These are phyloP conservation scores for Diaporthe ampelina DNA, from an alignment of 2,329 filamentous ascomycete genomes.

Conservation along the genomic window DNA sequence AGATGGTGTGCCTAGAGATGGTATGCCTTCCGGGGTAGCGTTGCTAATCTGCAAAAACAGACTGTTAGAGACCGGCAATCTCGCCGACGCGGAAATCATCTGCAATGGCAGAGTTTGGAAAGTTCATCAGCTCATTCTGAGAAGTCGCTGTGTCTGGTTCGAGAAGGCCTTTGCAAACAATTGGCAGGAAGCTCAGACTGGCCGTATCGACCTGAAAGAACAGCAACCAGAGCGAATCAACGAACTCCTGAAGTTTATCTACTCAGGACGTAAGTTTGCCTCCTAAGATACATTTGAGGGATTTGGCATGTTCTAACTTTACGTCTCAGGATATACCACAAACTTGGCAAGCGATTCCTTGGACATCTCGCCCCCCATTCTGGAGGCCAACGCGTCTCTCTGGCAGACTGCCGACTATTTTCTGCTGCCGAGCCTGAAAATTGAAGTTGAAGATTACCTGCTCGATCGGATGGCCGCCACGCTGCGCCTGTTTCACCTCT, in stretches of 20 bases:
- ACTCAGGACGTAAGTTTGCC: not conserved
- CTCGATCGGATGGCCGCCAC: not conserved
- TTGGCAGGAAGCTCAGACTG: conserved; percentile 7
- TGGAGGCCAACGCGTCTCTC: not conserved
- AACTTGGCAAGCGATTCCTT: not conserved
- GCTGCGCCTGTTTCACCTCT: not conserved
- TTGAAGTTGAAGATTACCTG: not conserved
- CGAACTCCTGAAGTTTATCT: not conserved
- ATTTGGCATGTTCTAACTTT: not conserved
- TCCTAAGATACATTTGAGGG: too few relatives aligned
- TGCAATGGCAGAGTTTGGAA: not conserved
- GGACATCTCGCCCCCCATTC: not conserved
- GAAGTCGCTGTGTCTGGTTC: conserved; percentile 5
- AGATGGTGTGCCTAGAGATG: too few relatives aligned
- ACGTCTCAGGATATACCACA: not conserved
- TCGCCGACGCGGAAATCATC: conserved; percentile 10
- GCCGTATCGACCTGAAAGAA: conserved; percentile 1
- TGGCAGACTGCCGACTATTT: conserved; percentile 25
- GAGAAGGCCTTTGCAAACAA: not conserved
- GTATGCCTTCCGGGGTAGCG: too few relatives aligned
- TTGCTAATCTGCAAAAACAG: too few relatives aligned
- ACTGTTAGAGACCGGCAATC: not conserved
- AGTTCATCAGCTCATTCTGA: not conserved
- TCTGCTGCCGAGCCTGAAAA: not conserved
- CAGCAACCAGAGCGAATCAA: not conserved